phyloP scores from a whole-genome alignment of 2,329 filamentous ascomycete genomes.

The Pestalotiopsis fici region DNA sequence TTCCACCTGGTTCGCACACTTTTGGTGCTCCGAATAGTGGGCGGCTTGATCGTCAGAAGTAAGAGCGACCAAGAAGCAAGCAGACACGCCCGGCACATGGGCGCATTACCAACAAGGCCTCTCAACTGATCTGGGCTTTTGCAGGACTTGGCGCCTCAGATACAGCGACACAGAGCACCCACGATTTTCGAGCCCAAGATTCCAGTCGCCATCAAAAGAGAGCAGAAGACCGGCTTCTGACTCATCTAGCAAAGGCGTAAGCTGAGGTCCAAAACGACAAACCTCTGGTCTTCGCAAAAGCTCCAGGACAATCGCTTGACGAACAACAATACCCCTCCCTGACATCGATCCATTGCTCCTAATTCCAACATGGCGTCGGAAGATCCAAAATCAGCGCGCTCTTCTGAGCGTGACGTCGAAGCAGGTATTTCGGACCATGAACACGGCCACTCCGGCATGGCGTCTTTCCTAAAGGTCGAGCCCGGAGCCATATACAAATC shows the following conservation, averaged over 20 bases:
- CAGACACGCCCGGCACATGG: neutral
- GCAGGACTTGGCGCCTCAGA: neutral
- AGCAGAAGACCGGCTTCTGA: neutral
- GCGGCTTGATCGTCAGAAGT: neutral
- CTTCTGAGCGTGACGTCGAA: slow-evolving; percentile 9
- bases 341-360: neutral
- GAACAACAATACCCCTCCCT: neutral
- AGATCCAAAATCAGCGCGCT: neutral
- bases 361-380: neutral
- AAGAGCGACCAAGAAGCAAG: neutral
- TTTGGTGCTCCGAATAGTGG: neutral
- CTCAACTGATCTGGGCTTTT: neutral
- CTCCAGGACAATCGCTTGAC: neutral
- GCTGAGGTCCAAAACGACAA: neutral
- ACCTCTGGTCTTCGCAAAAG: neutral
- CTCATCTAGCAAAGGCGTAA: neutral
- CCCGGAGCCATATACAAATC: slow-evolving; percentile 33
- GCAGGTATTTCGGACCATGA: slow-evolving; percentile 2
- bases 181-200: neutral
- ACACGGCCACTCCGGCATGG: slow-evolving; percentile 18
- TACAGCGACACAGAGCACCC: neutral
- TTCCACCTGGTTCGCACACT: neutral
- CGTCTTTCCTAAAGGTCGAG: slow-evolving; percentile 25
- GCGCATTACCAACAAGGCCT: neutral
- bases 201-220: neutral